phyloP scores from a whole-genome alignment of 2,329 filamentous ascomycete genomes.

The Diaporthe caulivora region DNA sequence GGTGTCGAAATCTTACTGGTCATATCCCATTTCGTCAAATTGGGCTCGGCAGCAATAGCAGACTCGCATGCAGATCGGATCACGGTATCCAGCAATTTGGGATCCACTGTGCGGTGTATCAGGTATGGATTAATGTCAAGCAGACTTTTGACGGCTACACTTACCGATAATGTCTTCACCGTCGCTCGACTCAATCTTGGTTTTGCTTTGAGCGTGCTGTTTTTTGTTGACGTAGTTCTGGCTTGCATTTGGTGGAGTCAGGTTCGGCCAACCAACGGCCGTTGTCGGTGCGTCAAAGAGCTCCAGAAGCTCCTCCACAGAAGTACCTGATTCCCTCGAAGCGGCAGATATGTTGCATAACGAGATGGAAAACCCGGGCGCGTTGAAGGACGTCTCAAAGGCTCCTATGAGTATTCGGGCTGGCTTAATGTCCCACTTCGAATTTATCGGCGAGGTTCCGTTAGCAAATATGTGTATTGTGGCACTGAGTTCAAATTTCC shows the following conservation, averaged over 20 bases:
- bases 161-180: conserved; percentile 27
- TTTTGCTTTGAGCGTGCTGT: not conserved
- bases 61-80: conserved; percentile 45
- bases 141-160: not conserved
- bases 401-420: conserved; percentile 59
- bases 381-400: conserved; percentile 67
- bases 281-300: conserved; percentile 63
- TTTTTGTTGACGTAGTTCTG: not conserved
- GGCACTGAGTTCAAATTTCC: not conserved
- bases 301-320: conserved; percentile 54
- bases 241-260: conserved; percentile 11
- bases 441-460: not conserved
- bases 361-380: conserved; percentile 67
- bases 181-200: conserved; percentile 8
- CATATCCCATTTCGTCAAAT: conserved; percentile 50
- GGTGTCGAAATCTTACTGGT: conserved; percentile 38
- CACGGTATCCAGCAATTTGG: not conserved
- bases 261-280: conserved; percentile 63
- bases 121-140: not conserved
- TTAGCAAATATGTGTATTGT: not conserved
- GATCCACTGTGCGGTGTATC: conserved; percentile 12
- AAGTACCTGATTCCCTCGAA: conserved; percentile 44
- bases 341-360: conserved; percentile 61
- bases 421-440: conserved; percentile 62
- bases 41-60: conserved; percentile 50